Base-by-base conservation (phyloP, 768 basidiomycete genomes). In the Russula ochroleuca region DNA sequence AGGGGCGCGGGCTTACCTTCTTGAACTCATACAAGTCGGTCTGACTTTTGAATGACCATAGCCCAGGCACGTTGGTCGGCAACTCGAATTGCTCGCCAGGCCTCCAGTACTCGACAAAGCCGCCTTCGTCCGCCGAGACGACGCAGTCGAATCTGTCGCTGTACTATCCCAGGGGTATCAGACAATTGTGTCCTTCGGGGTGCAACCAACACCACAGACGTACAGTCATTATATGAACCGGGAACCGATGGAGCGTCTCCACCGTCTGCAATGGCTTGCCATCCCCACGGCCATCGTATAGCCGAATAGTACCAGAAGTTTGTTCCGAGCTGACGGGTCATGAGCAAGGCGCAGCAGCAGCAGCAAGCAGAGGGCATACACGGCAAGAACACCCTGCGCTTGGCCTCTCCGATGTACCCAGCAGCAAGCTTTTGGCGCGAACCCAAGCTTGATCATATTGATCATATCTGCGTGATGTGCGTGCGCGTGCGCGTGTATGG, bases 21-120 rank as follows among this genome's bases (percentile, higher is more conserved):
- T 97, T 98, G 78, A 98, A 99, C 69, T 98, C 94, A 75, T 97
- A 98, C 47, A 98, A 74, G 71, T 98, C 94, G 0, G 97, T 98
- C 47, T 87, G 83, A 57, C 85, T 90, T 73, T 98, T 98, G 77
- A 81, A 95, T 37, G 85, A 79, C 96, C 96, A 99, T 66, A 97
- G 73, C 0, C 88, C 87, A 2, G 84, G 79, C 1, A 92, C 78
- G 61, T 87, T 85, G 67, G 85, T 85, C 0, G 97, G 96, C 45
- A 85, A 75, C 56, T 85, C 88, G 72, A 94, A 98, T 2, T 94
- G 92, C 71, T 98, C 95, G 10, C 73, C 75, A 0, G 96, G 95
- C 70, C 86, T 84, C 97, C 97, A 99, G 73, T 95, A 97, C 74
- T 99, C 97, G 35, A 99, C 76, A 71, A 98, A 97, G 0, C 97